Percentiles rank a stretch among this genome's conserved stretches.
Conservation (phyloP, 2,329 filamentous ascomycete species). For the Clarireedia paspali region DNA sequence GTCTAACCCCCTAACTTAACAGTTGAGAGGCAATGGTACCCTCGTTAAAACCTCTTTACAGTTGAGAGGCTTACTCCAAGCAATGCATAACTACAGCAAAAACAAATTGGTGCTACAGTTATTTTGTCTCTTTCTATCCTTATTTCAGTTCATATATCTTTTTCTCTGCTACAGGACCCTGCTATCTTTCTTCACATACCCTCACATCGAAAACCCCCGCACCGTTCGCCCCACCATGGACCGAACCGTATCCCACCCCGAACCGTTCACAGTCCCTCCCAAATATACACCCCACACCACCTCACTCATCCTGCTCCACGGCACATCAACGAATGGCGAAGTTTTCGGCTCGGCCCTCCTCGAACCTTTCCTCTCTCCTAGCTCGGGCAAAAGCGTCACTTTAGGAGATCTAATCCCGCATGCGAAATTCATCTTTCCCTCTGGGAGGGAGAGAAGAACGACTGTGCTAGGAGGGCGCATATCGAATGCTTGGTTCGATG, state of each 20-base stretch:
- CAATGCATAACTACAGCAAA: no score
- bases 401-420: conserved; percentile 20
- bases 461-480: conserved; percentile 18
- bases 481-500: conserved; percentile 26
- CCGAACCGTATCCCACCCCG: background rate
- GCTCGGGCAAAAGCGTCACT: conserved; percentile 23
- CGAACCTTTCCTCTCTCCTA: conserved; percentile 14
- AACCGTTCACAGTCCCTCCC: conserved; percentile 17
- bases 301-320: conserved; percentile 36
- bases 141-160: no score
- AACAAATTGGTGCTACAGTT: no score
- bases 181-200: no score
- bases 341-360: conserved; percentile 32
- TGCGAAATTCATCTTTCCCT: conserved; percentile 21
- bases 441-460: conserved; percentile 10
- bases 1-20: no score
- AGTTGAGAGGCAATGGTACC: no score
- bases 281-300: conserved; percentile 22
- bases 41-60: no score
- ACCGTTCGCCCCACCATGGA: background rate
- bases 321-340: conserved; percentile 31
- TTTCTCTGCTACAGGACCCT: no score
- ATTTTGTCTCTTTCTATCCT: no score
- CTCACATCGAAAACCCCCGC: background rate
- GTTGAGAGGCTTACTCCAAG: no score